A percentile compares a stretch with the other conserved stretches of the same genome.
phyloP scores from a whole-genome alignment of 2,329 filamentous ascomycete genomes.

The Fusarium pseudoanthophilum region DNA sequence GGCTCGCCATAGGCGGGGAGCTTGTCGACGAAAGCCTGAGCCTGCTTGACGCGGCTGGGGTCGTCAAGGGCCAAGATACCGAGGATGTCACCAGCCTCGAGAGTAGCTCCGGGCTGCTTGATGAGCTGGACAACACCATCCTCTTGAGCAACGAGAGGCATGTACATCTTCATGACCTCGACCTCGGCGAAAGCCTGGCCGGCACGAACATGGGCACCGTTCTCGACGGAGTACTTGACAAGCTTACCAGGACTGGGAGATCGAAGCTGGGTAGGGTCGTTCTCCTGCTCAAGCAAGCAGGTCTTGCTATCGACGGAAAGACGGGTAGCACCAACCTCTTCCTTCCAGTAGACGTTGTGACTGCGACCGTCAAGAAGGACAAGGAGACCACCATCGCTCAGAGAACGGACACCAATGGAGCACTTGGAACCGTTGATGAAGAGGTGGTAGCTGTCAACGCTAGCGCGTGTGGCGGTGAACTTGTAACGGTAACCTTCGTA shows the following conservation, averaged over 20 bases:
- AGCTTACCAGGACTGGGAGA: conserved; percentile 97
- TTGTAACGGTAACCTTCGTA: conserved; percentile 98
- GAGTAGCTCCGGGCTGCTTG: conserved; percentile 98
- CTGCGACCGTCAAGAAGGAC: conserved; percentile 91
- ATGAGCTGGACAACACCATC: conserved; percentile 97
- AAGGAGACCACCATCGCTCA: conserved; percentile 93
- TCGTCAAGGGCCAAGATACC: conserved; percentile 96
- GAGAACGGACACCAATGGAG: conserved; percentile 88
- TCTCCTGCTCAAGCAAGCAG: conserved; percentile 96
- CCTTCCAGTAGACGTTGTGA: conserved; percentile 99
- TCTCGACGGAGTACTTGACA: conserved; percentile 97
- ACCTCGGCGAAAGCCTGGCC: conserved; percentile 96
- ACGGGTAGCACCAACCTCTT: conserved; percentile 95
- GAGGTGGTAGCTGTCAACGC: conserved; percentile 92
- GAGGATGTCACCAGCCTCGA: conserved; percentile 98
- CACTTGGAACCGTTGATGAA: conserved; percentile 99
- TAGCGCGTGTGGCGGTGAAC: conserved; percentile 95
- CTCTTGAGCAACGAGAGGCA: conserved; percentile 94
- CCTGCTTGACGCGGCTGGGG: conserved; percentile 95
- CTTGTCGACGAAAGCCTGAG: conserved; percentile 90
- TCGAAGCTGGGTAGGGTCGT: conserved; percentile 95
- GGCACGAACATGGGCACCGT: conserved; percentile 90
- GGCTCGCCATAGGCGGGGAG: conserved; percentile 88
- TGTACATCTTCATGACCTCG: conserved; percentile 99
- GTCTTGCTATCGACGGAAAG: conserved; percentile 98